Percentiles rank a stretch among this genome's conserved stretches.
These are phyloP conservation scores for Schwanniomyces occidentalis DNA, from an alignment of 805 yeast species.

Conservation along the genomic window DNA sequence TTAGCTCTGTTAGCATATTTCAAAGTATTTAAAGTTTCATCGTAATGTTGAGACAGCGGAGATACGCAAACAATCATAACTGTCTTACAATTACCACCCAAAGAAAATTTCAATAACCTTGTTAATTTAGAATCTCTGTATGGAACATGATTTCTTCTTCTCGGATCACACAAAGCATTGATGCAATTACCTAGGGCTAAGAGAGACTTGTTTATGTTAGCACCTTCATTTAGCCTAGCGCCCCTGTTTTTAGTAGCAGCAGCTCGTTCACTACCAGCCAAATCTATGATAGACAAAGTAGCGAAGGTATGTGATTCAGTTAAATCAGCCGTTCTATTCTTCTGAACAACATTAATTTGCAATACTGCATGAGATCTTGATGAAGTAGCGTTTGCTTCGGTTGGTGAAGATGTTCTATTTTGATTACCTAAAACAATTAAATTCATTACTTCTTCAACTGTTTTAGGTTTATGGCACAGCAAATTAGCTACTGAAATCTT, in stretches of 20 bases:
- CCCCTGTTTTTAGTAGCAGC: conserved; percentile 87
- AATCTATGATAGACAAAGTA: conserved; percentile 81
- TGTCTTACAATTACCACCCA: conserved; percentile 93
- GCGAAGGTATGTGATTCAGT: conserved; percentile 72
- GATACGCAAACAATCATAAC: conserved; percentile 95
- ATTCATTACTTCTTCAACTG: conserved; percentile 77
- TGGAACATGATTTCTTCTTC: conserved; percentile 74
- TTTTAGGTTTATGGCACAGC: conserved; percentile 57
- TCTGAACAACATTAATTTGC: conserved; percentile 71
- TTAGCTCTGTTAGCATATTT: conserved; percentile 92
- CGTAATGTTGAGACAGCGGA: conserved; percentile 85
- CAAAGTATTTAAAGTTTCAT: conserved; percentile 87
- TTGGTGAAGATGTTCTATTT: conserved; percentile 80
- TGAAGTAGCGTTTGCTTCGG: conserved; percentile 87
- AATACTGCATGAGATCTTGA: conserved; percentile 94
- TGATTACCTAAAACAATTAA: conserved; percentile 68
- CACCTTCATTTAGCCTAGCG: conserved; percentile 81
- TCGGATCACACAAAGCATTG: conserved; percentile 80
- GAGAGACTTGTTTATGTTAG: conserved; percentile 85
- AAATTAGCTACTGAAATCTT: conserved; percentile 72
- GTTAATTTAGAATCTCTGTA: conserved; percentile 91
- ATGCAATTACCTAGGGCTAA: conserved; percentile 92
- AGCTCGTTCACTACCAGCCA: conserved; percentile 96
- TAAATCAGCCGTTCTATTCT: conserved; percentile 58
- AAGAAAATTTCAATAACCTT: conserved; percentile 78